phyloP scores from a whole-genome alignment of 2,329 filamentous ascomycete species.

The Trichoderma cornu-damae region DNA sequence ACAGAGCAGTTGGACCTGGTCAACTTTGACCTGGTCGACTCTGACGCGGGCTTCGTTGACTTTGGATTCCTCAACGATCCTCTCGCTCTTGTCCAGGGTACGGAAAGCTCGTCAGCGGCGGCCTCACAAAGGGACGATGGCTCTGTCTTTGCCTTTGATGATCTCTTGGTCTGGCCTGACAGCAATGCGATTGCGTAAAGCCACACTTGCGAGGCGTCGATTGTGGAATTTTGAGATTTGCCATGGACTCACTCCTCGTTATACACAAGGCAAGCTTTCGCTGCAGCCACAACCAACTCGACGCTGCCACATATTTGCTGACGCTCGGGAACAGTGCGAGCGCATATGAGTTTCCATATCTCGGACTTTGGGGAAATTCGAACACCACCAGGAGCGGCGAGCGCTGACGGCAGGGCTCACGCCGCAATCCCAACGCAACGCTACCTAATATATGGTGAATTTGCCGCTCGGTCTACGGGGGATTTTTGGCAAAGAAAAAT shows the following conservation, averaged over 20 bases:
- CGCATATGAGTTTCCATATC: not conserved
- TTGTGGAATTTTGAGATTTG: not conserved
- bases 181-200: not conserved
- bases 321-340: not conserved
- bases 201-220: not conserved
- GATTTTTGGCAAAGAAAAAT: not conserved
- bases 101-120: not conserved
- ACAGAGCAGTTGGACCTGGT: slow-evolving; percentile 5
- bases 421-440: too few relatives aligned
- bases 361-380: slow-evolving; percentile 5
- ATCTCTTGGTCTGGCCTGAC: slow-evolving; percentile 19
- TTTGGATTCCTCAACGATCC: slow-evolving; percentile 6
- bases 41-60: slow-evolving; percentile 13
- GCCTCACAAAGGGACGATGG: not conserved
- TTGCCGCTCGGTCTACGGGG: slow-evolving; percentile 12
- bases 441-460: not conserved
- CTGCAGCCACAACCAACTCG: not conserved
- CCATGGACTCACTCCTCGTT: not conserved
- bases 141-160: slow-evolving; percentile 20
- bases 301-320: not conserved
- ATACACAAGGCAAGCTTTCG: not conserved
- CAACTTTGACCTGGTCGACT: slow-evolving; percentile 6
- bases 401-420: not conserved
- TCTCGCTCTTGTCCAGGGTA: not conserved
- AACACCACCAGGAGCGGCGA: not conserved